Evolutionary conservation across 805 yeast species (phyloP).

Genomic region (Metschnikowia kofuensis): DNA sequence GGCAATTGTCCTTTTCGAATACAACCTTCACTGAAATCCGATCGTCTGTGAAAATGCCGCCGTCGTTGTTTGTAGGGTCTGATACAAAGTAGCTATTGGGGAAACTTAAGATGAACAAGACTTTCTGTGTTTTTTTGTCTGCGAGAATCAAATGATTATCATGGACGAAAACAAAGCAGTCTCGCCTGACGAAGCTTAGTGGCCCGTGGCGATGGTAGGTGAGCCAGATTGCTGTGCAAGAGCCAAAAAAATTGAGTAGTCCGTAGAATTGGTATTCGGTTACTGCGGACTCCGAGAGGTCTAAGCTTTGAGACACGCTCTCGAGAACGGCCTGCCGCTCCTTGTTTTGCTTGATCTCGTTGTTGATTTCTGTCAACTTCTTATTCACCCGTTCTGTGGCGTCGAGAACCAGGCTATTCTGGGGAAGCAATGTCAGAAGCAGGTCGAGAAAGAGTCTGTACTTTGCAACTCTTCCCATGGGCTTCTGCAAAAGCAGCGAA

Average conservation of each 20-base stretch:
- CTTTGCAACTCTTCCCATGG: slow-evolving; percentile 16
- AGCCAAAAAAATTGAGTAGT: slow-evolving; percentile 2
- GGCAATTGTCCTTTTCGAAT: slow-evolving; percentile 6
- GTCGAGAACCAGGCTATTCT: background rate
- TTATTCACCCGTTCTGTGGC: slow-evolving; percentile 7
- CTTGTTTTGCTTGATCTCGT: slow-evolving; percentile 6
- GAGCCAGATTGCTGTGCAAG: slow-evolving; percentile 6
- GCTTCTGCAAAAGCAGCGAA: slow-evolving; percentile 15
- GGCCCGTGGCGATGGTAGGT: slow-evolving; percentile 3
- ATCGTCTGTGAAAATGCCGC: slow-evolving; percentile 7
- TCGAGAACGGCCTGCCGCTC: slow-evolving; percentile 7
- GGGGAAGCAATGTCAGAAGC: slow-evolving; percentile 4
- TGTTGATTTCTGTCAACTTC: slow-evolving; percentile 7
- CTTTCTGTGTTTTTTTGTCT: background rate
- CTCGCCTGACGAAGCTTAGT: slow-evolving; percentile 3
- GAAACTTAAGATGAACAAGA: slow-evolving; percentile 7
- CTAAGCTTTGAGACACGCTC: slow-evolving; percentile 3
- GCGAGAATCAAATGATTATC: slow-evolving; percentile 8
- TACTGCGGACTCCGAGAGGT: background rate
- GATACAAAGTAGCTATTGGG: slow-evolving; percentile 3
- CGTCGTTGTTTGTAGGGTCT: slow-evolving; percentile 1
- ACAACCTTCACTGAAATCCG: slow-evolving; percentile 2
- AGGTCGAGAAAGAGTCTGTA: slow-evolving; percentile 12
- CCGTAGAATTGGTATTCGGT: slow-evolving; percentile 4
- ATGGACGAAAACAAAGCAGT: slow-evolving; percentile 4